A percentile compares a stretch with the other conserved stretches of the same genome.
Conservation (phyloP, 2,329 filamentous ascomycete genomes). For the Fusarium sp. region DNA sequence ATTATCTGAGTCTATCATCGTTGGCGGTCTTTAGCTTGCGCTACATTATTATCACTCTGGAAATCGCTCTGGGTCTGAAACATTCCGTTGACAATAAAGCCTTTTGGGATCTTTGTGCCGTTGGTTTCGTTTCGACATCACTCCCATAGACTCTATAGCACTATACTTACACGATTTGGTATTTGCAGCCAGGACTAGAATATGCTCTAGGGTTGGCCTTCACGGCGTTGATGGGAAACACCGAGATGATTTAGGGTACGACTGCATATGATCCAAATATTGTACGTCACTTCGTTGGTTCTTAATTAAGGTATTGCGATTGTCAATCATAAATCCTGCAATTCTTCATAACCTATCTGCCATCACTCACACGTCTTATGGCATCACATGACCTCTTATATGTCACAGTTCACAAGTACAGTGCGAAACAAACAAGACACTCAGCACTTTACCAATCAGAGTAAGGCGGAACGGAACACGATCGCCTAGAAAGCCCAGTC, state of each 20-base stretch:
- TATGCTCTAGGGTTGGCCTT: neutral
- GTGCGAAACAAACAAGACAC: conserved; percentile 19
- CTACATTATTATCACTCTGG: too few species aligned
- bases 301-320: too few species aligned
- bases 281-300: too few species aligned
- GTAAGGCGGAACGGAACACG: conserved; percentile 41
- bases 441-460: conserved; percentile 37
- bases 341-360: neutral
- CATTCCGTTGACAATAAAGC: too few species aligned
- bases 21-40: too few species aligned
- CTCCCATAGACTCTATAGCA: neutral
- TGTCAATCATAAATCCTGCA: too few species aligned
- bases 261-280: too few species aligned
- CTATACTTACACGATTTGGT: neutral
- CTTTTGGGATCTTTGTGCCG: too few species aligned
- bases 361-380: neutral
- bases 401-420: conserved; percentile 33
- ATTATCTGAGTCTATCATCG: too few species aligned
- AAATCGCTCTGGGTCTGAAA: too few species aligned
- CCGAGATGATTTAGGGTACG: too few species aligned
- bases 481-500: conserved; percentile 37
- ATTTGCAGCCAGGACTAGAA: neutral
- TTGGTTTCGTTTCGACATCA: too few species aligned
- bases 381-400: conserved; percentile 40
- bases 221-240: neutral